These are phyloP conservation scores for Backusella tuberculispora DNA, from an alignment of 192 early-diverging fungal species.

Conservation along the genomic window DNA sequence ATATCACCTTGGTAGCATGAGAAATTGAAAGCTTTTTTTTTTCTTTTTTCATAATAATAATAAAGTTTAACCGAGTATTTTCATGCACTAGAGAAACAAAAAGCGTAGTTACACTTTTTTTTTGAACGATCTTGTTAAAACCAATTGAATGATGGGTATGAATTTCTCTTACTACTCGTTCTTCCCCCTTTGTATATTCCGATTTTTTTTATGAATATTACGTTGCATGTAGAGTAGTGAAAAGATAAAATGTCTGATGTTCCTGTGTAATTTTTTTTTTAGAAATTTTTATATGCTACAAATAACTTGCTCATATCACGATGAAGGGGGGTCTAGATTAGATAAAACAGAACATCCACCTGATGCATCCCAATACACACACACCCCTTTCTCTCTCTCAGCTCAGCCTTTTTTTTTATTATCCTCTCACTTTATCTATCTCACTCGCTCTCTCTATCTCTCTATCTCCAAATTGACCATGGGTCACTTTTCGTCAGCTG, in stretches of 20 bases:
- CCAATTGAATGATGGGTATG: not conserved
- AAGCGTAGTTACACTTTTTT: not conserved
- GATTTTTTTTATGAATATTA: too few species aligned
- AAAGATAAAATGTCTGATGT: not conserved
- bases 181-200: not conserved
- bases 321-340: not conserved
- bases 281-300: not conserved
- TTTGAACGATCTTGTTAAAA: not conserved
- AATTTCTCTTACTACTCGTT: too few species aligned
- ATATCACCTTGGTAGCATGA: too few species aligned
- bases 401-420: not conserved
- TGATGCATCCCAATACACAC: not conserved
- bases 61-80: not conserved
- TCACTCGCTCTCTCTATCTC: too few species aligned
- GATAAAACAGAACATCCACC: not conserved
- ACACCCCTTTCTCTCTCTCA: not conserved
- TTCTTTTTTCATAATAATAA: not conserved
- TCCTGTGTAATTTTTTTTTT: not conserved
- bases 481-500: not conserved
- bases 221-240: not conserved
- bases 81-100: conserved; percentile 6
- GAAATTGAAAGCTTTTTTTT: too few species aligned
- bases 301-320: not conserved
- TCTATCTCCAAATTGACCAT: not conserved
- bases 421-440: too few species aligned